Evolutionary conservation across 352 stramenopile species (phyloP).

Genomic region (Pythium phragmitis): DNA sequence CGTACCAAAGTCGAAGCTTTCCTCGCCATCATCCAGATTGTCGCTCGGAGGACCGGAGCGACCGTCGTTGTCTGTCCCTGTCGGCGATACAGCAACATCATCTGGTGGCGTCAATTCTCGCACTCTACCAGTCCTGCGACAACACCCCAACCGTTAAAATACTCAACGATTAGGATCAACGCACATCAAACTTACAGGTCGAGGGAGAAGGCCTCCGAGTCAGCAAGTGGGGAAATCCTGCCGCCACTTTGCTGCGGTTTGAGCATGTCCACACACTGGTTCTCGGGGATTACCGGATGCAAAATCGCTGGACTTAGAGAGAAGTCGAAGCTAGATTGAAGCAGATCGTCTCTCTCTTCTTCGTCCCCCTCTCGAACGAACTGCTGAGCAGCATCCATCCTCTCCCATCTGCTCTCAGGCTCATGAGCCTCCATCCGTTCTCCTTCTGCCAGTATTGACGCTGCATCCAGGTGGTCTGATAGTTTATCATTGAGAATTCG

Average conservation of each 20-base stretch:
- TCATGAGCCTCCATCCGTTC: background rate
- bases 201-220: slow-evolving; percentile 47
- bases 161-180: no score
- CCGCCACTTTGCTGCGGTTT: background rate
- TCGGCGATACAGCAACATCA: background rate
- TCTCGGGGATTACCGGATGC: background rate
- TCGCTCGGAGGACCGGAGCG: background rate
- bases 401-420: slow-evolving; percentile 3
- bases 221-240: background rate
- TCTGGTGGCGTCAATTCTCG: background rate
- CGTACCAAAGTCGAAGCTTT: slow-evolving; percentile 35
- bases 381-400: background rate
- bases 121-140: background rate
- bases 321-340: slow-evolving; percentile 26
- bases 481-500: background rate
- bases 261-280: background rate
- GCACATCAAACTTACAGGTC: slow-evolving; percentile 43
- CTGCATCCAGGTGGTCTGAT: background rate
- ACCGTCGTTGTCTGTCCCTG: background rate
- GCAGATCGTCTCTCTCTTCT: slow-evolving; percentile 4
- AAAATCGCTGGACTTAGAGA: slow-evolving; percentile 4
- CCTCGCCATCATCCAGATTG: slow-evolving; percentile 16
- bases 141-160: background rate
- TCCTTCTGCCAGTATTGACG: background rate
- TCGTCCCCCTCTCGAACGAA: no score